A percentile compares a stretch with the other conserved stretches of the same genome.
Conservation (phyloP, 306 rosid species). For the Sicyos baderoa region DNA sequence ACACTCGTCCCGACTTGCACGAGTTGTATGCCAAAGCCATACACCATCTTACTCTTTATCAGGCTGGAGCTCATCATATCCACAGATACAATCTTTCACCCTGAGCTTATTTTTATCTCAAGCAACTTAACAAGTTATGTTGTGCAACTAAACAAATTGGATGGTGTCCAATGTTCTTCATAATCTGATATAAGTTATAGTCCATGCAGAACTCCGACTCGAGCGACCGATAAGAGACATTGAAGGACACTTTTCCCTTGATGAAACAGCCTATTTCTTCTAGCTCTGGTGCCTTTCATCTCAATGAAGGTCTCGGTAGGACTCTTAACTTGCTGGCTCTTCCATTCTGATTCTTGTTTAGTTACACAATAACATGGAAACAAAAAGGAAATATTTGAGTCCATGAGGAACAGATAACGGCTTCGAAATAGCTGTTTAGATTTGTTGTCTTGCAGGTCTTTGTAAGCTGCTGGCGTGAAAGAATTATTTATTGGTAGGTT, state of each 20-base stretch:
- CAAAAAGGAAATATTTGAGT: too few species aligned
- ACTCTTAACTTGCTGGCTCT: slow-evolving; percentile 7
- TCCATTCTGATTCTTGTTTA: neutral
- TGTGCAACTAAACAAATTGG: neutral
- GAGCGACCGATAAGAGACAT: neutral
- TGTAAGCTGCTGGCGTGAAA: neutral
- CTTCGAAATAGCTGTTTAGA: neutral
- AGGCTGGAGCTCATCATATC: slow-evolving; percentile 60
- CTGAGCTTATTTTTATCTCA: slow-evolving; percentile 14
- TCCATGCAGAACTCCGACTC: neutral
- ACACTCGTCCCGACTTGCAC: slow-evolving; percentile 54
- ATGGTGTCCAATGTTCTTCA: neutral
- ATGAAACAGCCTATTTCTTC: neutral
- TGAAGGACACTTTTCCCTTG: neutral
- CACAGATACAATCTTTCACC: slow-evolving; percentile 43
- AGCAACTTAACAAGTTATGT: neutral
- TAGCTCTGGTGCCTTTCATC: neutral
- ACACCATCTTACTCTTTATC: slow-evolving; percentile 74
- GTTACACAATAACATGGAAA: too few species aligned
- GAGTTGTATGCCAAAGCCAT: slow-evolving; percentile 51
- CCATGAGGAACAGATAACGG: too few species aligned
- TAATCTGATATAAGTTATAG: neutral
- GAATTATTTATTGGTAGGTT: neutral
- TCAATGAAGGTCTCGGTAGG: neutral
- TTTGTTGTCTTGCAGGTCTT: neutral